These are phyloP conservation scores for Ogataea zsoltii DNA, from an alignment of 805 yeast species.

Conservation along the genomic window DNA sequence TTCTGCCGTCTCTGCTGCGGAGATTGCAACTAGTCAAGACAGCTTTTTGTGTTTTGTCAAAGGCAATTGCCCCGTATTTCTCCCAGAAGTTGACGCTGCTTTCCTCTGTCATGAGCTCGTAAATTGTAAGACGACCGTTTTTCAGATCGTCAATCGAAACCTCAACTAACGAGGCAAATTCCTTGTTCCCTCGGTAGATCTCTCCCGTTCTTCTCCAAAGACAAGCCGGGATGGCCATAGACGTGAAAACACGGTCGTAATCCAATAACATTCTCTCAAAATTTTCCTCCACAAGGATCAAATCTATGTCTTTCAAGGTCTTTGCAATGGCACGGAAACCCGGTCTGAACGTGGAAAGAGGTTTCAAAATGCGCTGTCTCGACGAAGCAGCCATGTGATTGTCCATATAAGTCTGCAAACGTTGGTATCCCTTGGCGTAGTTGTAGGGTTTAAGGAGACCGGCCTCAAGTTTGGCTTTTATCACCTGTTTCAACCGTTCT, in stretches of 20 bases:
- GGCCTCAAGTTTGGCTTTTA: slow-evolving; percentile 91
- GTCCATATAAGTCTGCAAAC: slow-evolving; percentile 90
- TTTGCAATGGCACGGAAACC: slow-evolving; percentile 92
- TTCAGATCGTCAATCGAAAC: slow-evolving; percentile 86
- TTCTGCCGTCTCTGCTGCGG: slow-evolving; percentile 77
- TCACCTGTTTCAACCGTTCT: slow-evolving; percentile 88
- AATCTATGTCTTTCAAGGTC: slow-evolving; percentile 85
- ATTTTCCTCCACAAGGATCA: slow-evolving; percentile 88
- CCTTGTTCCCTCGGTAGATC: slow-evolving; percentile 91
- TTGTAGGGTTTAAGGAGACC: slow-evolving; percentile 91
- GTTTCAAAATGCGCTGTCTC: slow-evolving; percentile 81
- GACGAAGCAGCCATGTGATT: slow-evolving; percentile 84
- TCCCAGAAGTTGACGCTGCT: slow-evolving; percentile 98
- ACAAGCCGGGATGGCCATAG: slow-evolving; percentile 98
- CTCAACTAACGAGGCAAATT: slow-evolving; percentile 90
- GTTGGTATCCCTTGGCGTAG: slow-evolving; percentile 89
- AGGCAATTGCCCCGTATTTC: slow-evolving; percentile 93
- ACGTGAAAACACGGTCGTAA: slow-evolving; percentile 91
- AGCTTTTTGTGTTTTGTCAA: slow-evolving; percentile 93
- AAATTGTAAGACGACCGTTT: slow-evolving; percentile 89
- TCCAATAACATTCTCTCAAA: slow-evolving; percentile 92
- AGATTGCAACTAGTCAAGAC: slow-evolving; percentile 89
- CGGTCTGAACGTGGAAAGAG: slow-evolving; percentile 82
- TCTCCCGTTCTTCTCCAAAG: slow-evolving; percentile 97
- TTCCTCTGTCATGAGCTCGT: slow-evolving; percentile 93